Conservation (phyloP, 345 rosid genomes). For the Combretum micranthum region DNA sequence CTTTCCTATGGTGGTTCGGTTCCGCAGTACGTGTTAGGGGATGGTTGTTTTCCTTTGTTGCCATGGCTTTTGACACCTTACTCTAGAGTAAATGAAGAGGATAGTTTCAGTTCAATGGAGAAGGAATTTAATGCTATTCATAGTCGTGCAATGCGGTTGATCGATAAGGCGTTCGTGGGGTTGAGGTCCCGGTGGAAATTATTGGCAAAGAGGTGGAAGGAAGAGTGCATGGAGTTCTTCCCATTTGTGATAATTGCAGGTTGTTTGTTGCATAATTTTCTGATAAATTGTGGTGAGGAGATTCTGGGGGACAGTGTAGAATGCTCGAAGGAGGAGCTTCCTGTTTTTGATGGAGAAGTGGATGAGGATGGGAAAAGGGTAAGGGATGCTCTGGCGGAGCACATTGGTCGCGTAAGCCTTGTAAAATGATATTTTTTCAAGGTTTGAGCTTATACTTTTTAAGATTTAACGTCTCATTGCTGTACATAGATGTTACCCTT, state of each 20-base stretch:
- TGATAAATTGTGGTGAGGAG: slow-evolving; percentile 42
- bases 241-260: slow-evolving; percentile 56
- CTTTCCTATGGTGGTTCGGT: slow-evolving; percentile 37
- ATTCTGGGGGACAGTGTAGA: slow-evolving; percentile 23
- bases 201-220: slow-evolving; percentile 55
- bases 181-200: slow-evolving; percentile 59
- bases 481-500: too few relatives aligned
- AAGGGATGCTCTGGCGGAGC: slow-evolving; percentile 58
- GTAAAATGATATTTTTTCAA: slow-evolving; percentile 15
- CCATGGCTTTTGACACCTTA: slow-evolving; percentile 80
- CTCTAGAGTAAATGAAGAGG: slow-evolving; percentile 25
- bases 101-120: slow-evolving; percentile 29
- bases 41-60: slow-evolving; percentile 57
- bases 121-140: slow-evolving; percentile 50
- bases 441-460: background rate
- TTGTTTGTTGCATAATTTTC: slow-evolving; percentile 70
- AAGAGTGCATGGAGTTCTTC: slow-evolving; percentile 44
- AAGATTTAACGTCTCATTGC: too few relatives aligned
- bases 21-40: slow-evolving; percentile 58
- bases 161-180: slow-evolving; percentile 35
- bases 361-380: slow-evolving; percentile 30
- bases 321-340: slow-evolving; percentile 15
- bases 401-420: slow-evolving; percentile 36
- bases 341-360: slow-evolving; percentile 35
- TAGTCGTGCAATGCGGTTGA: slow-evolving; percentile 34